Base-by-base conservation (phyloP, 169 alveolate genomes). In the Babesia sp. region DNA sequence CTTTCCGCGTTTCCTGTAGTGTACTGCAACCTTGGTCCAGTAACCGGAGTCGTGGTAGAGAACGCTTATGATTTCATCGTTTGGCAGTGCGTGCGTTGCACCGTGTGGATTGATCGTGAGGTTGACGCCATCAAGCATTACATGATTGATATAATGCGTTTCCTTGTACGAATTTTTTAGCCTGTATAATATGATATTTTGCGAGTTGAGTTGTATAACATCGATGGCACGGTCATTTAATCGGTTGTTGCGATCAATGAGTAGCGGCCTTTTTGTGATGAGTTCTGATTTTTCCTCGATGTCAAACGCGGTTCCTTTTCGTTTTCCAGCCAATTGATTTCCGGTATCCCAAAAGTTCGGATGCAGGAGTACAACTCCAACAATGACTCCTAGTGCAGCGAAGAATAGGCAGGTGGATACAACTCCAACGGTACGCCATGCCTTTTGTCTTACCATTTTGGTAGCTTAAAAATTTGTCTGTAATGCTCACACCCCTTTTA, bases 81-180 rank as follows among this genome's bases (percentile, higher is more conserved):
- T 57, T 7, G 67, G 67, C 1, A 31, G 45, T 50, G 33, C 67
- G 4, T 57, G 29, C 28, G 46, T 33, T 31, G 24, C 67, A 1
- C 45, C 67, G 1, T 34, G 67, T 3, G 50, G 67, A 31, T 57
- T 57, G 67, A 57, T 57, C 0, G 31, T 57, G 24, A 33, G 6
- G 36, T 57, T 31, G 8, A 57, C 36, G 9, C 45, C 48, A 9
- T 33, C n/a, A 50, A 16, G 22, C 3, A 57, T 1, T 20, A 57
- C 31, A 24, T 57, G 67, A 33, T 57, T 57, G 12, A 57, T 57
- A 22, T 57, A 57, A 50, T 57, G 67, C 6, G 67, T 57, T 22
- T 57, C 67, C 50, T 33, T 57, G 50, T 12, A 57, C 48, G 46
- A 4, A 9, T 22, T 12, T 36, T 16, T 57, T 22, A 57, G 41